A percentile compares a stretch with the other conserved stretches of the same genome.
phyloP scores from a whole-genome alignment of 495 filamentous ascomycete genomes.

The Amniculicola lignicola region DNA sequence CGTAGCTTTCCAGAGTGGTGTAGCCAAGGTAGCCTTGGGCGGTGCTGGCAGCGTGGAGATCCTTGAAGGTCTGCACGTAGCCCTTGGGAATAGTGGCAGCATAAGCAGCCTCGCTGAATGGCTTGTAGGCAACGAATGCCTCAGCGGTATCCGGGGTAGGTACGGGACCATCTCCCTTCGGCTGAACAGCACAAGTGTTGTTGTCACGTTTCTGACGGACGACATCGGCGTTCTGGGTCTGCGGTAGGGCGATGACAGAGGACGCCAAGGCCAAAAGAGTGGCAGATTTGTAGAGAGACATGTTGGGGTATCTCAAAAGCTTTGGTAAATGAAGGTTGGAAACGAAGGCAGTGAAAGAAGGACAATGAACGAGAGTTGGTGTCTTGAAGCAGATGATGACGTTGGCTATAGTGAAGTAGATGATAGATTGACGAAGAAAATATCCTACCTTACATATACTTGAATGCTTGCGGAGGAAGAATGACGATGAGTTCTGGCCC shows the following conservation, averaged over 20 bases:
- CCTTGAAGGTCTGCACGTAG: slow-evolving; percentile 6
- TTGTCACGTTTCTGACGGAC: background rate
- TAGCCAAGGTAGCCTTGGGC: slow-evolving; percentile 13
- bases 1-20: slow-evolving; percentile 2
- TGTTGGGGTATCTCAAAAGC: background rate
- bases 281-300: background rate
- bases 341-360: no score
- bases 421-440: no score
- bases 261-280: background rate
- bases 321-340: no score
- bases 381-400: no score
- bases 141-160: slow-evolving; percentile 8
- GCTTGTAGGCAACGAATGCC: background rate
- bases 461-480: no score
- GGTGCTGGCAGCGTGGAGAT: slow-evolving; percentile 10
- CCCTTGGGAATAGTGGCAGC: slow-evolving; percentile 6
- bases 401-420: no score
- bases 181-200: background rate
- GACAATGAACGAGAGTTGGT: no score
- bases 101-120: background rate
- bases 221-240: background rate
- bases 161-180: background rate
- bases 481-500: no score
- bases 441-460: no score
- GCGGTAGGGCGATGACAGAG: background rate